phyloP scores from a whole-genome alignment of 1,284 basidiomycete species.

The Leucoagaricus sp. region DNA sequence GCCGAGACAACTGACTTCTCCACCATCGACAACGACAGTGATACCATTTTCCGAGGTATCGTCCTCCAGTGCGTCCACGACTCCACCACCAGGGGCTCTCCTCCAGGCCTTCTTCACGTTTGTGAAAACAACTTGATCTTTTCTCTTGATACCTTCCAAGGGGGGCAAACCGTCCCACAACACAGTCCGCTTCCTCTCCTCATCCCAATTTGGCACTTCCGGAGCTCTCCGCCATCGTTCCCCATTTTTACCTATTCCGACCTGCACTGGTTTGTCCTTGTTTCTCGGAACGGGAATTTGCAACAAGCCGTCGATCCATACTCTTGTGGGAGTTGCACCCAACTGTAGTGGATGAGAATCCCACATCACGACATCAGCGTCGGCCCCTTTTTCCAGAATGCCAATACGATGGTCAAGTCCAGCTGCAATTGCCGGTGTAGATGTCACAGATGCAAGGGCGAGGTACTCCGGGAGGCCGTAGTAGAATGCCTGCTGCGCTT shows the following conservation, averaged over 20 bases:
- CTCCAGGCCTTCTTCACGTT: conserved; percentile 49
- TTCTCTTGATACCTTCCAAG: conserved; percentile 39
- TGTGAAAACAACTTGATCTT: conserved; percentile 45
- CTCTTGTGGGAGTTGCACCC: conserved; percentile 61
- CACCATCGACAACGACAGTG: conserved; percentile 44
- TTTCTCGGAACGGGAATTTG: conserved; percentile 52
- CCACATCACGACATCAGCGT: conserved; percentile 66
- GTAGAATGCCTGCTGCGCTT: conserved; percentile 82
- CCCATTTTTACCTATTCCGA: conserved; percentile 43
- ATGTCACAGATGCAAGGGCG: conserved; percentile 71
- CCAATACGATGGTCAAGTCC: conserved; percentile 83
- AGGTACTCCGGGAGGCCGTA: conserved; percentile 60
- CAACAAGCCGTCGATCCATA: conserved; percentile 69
- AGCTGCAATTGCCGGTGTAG: conserved; percentile 66
- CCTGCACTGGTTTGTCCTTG: conserved; percentile 35
- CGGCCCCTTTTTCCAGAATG: conserved; percentile 52
- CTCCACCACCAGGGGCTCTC: conserved; percentile 26
- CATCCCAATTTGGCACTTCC: conserved; percentile 58
- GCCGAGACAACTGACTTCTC: conserved; percentile 44
- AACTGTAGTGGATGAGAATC: conserved; percentile 73
- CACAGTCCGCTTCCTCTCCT: conserved; percentile 52
- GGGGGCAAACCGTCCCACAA: conserved; percentile 68
- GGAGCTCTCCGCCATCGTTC: conserved; percentile 40
- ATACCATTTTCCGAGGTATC: conserved; percentile 19
- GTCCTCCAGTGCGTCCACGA: conserved; percentile 30